A percentile compares a stretch with the other conserved stretches of the same genome.
These are phyloP conservation scores for Phoma sp. DNA, from an alignment of 2,329 filamentous ascomycete species.

Conservation along the genomic window DNA sequence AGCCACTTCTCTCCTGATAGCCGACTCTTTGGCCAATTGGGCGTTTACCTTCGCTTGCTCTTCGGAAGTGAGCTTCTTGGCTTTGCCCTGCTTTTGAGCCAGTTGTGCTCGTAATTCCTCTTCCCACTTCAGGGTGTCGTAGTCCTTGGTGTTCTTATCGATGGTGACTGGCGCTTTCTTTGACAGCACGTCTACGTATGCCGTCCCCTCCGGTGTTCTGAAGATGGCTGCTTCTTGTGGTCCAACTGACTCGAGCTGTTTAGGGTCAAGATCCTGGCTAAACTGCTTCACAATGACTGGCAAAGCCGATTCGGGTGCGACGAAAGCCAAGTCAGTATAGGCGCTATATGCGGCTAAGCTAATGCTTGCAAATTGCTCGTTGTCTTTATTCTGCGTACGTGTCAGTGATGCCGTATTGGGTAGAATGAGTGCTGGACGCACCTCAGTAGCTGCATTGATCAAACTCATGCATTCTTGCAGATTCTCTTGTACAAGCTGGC, in stretches of 20 bases:
- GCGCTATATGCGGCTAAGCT: constrained; percentile 80
- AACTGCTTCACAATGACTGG: constrained; percentile 78
- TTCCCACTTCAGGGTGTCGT: constrained; percentile 97
- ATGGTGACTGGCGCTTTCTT: constrained; percentile 77
- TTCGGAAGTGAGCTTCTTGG: constrained; percentile 88
- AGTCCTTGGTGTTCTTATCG: constrained; percentile 92
- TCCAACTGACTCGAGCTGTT: constrained; percentile 74
- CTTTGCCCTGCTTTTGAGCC: constrained; percentile 89
- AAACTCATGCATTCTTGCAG: constrained; percentile 71
- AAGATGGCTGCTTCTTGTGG: constrained; percentile 93
- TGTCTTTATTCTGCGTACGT: constrained; percentile 25
- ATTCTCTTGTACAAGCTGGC: constrained; percentile 71
- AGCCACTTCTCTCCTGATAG: constrained; percentile 76
- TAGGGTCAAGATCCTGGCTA: constrained; percentile 72
- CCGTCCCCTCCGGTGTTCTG: constrained; percentile 84
- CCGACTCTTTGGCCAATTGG: constrained; percentile 85
- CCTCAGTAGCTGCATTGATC: constrained; percentile 65
- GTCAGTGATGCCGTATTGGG: background rate
- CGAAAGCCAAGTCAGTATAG: constrained; percentile 89
- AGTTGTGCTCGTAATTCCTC: constrained; percentile 86
- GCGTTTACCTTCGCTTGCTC: constrained; percentile 90
- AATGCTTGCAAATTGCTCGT: constrained; percentile 48
- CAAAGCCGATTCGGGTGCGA: constrained; percentile 83
- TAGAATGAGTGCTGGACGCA: constrained; percentile 47
- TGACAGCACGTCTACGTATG: constrained; percentile 88